These are phyloP conservation scores for Nowakowskiella sp. DNA, from an alignment of 192 early-diverging fungal species.

Conservation along the genomic window DNA sequence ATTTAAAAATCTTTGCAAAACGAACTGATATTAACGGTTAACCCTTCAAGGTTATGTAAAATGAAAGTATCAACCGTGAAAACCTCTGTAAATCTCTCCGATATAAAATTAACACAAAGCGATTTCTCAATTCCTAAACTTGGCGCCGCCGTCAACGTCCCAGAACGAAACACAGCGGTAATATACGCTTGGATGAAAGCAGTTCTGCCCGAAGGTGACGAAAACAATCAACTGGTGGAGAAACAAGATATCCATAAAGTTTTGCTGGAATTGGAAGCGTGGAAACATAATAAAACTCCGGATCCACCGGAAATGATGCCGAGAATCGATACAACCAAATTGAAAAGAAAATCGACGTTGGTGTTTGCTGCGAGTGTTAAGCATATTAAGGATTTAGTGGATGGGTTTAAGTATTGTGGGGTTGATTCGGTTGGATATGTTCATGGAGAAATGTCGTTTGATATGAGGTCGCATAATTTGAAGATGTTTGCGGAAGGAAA, in stretches of 20 bases:
- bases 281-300: not conserved
- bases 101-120: slow-evolving; percentile 10
- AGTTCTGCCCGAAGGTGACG: not conserved
- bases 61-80: slow-evolving; percentile 58
- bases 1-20: slow-evolving; percentile 3
- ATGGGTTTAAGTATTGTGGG: slow-evolving; percentile 41
- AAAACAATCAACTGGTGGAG: not conserved
- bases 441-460: slow-evolving; percentile 43
- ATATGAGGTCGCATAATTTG: slow-evolving; percentile 49
- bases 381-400: slow-evolving; percentile 57
- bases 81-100: slow-evolving; percentile 46
- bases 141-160: slow-evolving; percentile 47
- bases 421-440: slow-evolving; percentile 34
- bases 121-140: not conserved
- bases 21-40: too few species aligned
- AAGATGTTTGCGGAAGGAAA: slow-evolving; percentile 47
- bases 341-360: slow-evolving; percentile 54
- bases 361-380: slow-evolving; percentile 83
- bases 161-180: slow-evolving; percentile 41
- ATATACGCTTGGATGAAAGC: not conserved
- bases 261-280: not conserved
- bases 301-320: too few species aligned
- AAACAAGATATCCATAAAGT: not conserved
- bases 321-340: not conserved
- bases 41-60: slow-evolving; percentile 51